Evolutionary conservation across 805 yeast species (phyloP).

Genomic region (Isabelozyma pseudorhagii): DNA sequence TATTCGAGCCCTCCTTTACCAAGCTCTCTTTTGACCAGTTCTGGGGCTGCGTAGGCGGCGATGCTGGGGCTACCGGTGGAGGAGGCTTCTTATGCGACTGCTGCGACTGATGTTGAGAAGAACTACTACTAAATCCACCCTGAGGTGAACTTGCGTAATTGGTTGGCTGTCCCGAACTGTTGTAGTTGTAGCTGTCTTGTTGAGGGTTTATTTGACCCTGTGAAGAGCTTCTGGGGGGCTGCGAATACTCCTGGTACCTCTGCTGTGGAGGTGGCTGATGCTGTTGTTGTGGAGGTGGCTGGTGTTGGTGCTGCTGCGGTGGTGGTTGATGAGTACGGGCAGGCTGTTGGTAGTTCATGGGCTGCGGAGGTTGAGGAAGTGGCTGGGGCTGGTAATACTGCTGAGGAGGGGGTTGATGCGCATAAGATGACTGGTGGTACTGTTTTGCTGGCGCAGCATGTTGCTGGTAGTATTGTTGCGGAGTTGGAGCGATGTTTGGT

Average conservation of each 20-base stretch:
- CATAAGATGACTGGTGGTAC: slow-evolving; percentile 6
- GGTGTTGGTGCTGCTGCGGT: slow-evolving; percentile 3
- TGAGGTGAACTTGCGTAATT: background rate
- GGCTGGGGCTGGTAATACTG: slow-evolving; percentile 7
- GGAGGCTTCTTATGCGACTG: slow-evolving; percentile 17
- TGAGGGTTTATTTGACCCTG: background rate
- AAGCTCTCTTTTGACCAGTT: slow-evolving; percentile 17
- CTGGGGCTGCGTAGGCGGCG: slow-evolving; percentile 3
- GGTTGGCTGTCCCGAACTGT: no score
- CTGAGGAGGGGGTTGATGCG: slow-evolving; percentile 4
- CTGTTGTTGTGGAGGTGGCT: slow-evolving; percentile 1
- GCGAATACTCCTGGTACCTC: background rate
- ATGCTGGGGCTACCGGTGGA: slow-evolving; percentile 4
- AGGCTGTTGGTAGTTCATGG: slow-evolving; percentile 8
- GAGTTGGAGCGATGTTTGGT: slow-evolving; percentile 2
- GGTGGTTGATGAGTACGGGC: slow-evolving; percentile 9
- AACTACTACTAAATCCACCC: background rate
- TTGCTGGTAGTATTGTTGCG: slow-evolving; percentile 7
- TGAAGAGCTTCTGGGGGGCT: background rate
- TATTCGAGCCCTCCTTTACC: slow-evolving; percentile 9
- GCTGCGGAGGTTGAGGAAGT: slow-evolving; percentile 5
- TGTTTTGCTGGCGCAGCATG: slow-evolving; percentile 1
- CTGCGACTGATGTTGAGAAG: background rate
- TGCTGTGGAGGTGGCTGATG: slow-evolving; percentile 1
- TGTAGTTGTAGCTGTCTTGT: background rate